Conservation (phyloP, 2,329 filamentous ascomycete species). For the Colletotrichum tamarilloi region DNA sequence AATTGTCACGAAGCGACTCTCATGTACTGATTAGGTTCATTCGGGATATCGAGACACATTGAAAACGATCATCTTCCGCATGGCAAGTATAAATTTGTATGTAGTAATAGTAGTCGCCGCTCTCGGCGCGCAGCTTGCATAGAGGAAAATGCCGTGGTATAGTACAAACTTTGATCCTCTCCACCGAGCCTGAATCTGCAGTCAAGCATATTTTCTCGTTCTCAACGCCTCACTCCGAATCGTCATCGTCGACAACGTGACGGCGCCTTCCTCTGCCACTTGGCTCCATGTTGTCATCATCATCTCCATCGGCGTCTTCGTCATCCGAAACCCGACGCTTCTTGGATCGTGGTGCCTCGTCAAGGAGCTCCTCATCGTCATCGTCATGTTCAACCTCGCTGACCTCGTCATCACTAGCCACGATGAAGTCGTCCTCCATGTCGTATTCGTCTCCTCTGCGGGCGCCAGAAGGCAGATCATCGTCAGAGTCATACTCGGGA, state of each 20-base stretch:
- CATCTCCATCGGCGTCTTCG: constrained; percentile 58
- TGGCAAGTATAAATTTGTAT: neutral
- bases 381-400: constrained; percentile 67
- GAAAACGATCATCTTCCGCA: neutral
- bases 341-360: constrained; percentile 58
- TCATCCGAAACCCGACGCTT: constrained; percentile 62
- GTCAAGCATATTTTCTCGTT: no score
- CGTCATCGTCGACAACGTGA: constrained; percentile 69
- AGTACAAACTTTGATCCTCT: constrained; percentile 4
- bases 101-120: neutral
- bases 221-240: constrained; percentile 54
- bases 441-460: constrained; percentile 80
- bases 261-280: constrained; percentile 62
- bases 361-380: constrained; percentile 68
- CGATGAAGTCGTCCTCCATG: constrained; percentile 82
- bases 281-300: constrained; percentile 57
- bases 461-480: constrained; percentile 72
- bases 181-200: neutral
- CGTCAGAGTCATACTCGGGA: constrained; percentile 81
- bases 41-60: neutral
- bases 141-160: constrained; percentile 16
- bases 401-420: constrained; percentile 76
- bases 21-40: neutral
- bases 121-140: neutral
- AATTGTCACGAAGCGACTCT: neutral